A percentile compares a stretch with the other conserved stretches of the same genome.
These are phyloP conservation scores for Trametes punicea DNA, from an alignment of 768 basidiomycete species.

Conservation along the genomic window DNA sequence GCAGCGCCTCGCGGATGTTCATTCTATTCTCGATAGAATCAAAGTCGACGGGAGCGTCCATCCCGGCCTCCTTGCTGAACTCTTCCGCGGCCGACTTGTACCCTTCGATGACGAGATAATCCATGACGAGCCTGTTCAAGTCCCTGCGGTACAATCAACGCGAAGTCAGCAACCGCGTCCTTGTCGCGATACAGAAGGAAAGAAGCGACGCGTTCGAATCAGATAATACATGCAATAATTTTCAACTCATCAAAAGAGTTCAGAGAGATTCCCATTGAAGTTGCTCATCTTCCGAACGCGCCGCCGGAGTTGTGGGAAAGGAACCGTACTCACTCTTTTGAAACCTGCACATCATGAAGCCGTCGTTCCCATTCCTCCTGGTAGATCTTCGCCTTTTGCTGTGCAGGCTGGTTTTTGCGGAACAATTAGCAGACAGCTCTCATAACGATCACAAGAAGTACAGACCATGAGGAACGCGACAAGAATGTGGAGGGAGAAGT, in stretches of 20 bases:
- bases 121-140: slow-evolving; percentile 91
- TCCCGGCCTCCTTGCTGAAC: slow-evolving; percentile 84
- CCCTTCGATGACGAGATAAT: slow-evolving; percentile 96
- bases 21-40: slow-evolving; percentile 92
- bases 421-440: slow-evolving; percentile 3
- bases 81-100: slow-evolving; percentile 96
- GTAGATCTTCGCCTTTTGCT: slow-evolving; percentile 57
- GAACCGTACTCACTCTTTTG: slow-evolving; percentile 76
- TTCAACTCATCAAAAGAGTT: slow-evolving; percentile 58
- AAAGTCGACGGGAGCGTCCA: slow-evolving; percentile 77
- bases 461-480: slow-evolving; percentile 29
- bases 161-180: slow-evolving; percentile 22
- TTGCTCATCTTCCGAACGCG: slow-evolving; percentile 59
- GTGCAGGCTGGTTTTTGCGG: slow-evolving; percentile 28
- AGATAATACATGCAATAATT: slow-evolving; percentile 91
- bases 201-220: slow-evolving; percentile 40
- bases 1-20: slow-evolving; percentile 90
- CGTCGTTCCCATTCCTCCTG: slow-evolving; percentile 86
- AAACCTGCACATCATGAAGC: slow-evolving; percentile 76
- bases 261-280: slow-evolving; percentile 99
- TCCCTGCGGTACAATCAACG: slow-evolving; percentile 53
- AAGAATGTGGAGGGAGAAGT: slow-evolving; percentile 23
- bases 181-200: slow-evolving; percentile 6
- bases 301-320: neutral
- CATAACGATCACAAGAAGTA: neutral